Percentiles rank a stretch among this genome's conserved stretches.
phyloP scores from a whole-genome alignment of 1,284 basidiomycete species.

The Pseudozyma pruni region DNA sequence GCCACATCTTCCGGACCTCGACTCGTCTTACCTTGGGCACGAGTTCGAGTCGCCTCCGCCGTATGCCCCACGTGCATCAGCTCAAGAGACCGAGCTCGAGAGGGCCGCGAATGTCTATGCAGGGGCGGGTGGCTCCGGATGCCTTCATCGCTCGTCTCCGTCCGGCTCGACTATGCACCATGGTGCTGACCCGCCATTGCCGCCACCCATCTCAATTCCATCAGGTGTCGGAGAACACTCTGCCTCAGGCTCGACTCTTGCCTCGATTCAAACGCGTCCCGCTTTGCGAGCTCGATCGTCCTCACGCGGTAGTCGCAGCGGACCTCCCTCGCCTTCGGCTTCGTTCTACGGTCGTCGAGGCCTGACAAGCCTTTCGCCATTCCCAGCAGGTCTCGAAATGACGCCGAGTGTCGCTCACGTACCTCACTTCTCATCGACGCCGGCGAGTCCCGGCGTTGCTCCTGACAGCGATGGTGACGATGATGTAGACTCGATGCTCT shows the following conservation, averaged over 20 bases:
- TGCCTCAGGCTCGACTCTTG: conserved; percentile 12
- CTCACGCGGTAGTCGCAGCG: conserved; percentile 45
- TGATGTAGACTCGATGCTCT: conserved; percentile 20
- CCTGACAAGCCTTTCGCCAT: conserved; percentile 36
- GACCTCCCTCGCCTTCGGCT: conserved; percentile 41
- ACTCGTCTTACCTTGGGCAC: conserved; percentile 28
- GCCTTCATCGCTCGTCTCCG: conserved; percentile 9
- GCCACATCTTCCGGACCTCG: conserved; percentile 43
- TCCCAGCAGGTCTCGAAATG: conserved; percentile 44
- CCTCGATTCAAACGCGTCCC: conserved; percentile 11
- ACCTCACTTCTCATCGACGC: conserved; percentile 21
- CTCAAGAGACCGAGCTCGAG: conserved; percentile 35
- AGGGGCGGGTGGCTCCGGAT: not conserved
- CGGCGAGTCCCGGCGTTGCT: conserved; percentile 32
- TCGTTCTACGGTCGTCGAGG: conserved; percentile 46
- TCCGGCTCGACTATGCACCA: conserved; percentile 9
- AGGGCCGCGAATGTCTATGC: conserved; percentile 18
- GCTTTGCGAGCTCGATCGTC: conserved; percentile 24
- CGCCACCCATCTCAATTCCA: conserved; percentile 44
- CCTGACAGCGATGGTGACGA: conserved; percentile 46
- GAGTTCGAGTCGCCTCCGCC: conserved; percentile 48
- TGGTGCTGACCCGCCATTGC: conserved; percentile 29
- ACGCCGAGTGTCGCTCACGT: conserved; percentile 27
- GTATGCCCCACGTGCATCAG: conserved; percentile 37
- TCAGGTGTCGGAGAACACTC: not conserved